Percentiles rank a stretch among this genome's conserved stretches.
phyloP scores from a whole-genome alignment of 1,284 basidiomycete genomes.

The Puccinia novopanici region DNA sequence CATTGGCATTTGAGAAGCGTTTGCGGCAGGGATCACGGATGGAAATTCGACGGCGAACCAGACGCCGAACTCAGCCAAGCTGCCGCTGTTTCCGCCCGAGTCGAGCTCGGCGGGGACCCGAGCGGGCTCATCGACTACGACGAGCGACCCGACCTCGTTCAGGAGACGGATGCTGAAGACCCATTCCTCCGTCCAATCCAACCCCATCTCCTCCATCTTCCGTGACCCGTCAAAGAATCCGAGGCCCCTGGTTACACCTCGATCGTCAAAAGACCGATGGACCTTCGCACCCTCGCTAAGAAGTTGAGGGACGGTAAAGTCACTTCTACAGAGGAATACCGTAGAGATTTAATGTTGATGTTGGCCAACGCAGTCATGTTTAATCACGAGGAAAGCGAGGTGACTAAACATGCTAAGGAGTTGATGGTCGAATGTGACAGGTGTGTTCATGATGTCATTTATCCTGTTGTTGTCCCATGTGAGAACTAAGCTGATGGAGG shows the following conservation, averaged over 20 bases:
- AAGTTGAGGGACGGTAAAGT: conserved; percentile 80
- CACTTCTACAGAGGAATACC: conserved; percentile 76
- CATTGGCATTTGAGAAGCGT: conserved; percentile 10
- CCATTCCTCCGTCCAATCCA: conserved; percentile 48
- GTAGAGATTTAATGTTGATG: conserved; percentile 85
- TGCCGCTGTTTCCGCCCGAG: conserved; percentile 9
- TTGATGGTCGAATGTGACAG: conserved; percentile 73
- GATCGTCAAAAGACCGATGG: conserved; percentile 87
- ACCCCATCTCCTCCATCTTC: conserved; percentile 65
- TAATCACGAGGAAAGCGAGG: conserved; percentile 67
- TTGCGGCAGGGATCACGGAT: conserved; percentile 34
- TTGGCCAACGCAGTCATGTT: conserved; percentile 96
- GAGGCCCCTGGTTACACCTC: conserved; percentile 88
- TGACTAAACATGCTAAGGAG: conserved; percentile 73
- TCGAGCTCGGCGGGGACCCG: neutral
- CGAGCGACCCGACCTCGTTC: conserved; percentile 48
- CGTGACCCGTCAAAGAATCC: conserved; percentile 78
- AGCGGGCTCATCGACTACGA: conserved; percentile 14
- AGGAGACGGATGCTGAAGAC: conserved; percentile 47
- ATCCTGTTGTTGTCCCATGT: neutral
- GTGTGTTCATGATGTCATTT: conserved; percentile 10
- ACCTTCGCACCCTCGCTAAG: conserved; percentile 82
- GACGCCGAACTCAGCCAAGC: conserved; percentile 39
- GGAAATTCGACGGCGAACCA: conserved; percentile 36
- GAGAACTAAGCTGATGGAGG: neutral